phyloP scores from a whole-genome alignment of 2,329 filamentous ascomycete genomes.

The Neopestalotiopsis sp. region DNA sequence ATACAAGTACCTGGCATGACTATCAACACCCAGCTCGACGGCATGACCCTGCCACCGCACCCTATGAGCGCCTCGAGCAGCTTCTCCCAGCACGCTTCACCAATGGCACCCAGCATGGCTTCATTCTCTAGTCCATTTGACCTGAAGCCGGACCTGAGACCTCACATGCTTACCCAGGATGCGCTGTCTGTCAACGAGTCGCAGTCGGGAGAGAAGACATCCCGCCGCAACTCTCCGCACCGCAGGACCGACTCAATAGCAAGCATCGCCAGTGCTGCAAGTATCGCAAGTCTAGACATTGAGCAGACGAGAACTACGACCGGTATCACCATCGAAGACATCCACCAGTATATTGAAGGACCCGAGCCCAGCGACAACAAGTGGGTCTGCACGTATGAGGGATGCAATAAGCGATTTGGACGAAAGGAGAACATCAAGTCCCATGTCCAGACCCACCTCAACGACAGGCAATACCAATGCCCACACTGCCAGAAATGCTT shows the following conservation, averaged over 20 bases:
- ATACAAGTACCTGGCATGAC: constrained; percentile 48
- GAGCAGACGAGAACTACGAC: constrained; percentile 75
- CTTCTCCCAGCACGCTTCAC: constrained; percentile 57
- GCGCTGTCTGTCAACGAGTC: constrained; percentile 25
- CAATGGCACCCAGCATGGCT: constrained; percentile 53
- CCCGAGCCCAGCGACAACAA: constrained; percentile 77
- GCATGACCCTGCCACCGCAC: constrained; percentile 38
- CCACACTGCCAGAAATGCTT: constrained; percentile 95
- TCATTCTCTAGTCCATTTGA: constrained; percentile 49
- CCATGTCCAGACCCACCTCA: constrained; percentile 96
- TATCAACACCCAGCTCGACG: constrained; percentile 45
- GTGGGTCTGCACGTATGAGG: constrained; percentile 77
- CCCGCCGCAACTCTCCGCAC: constrained; percentile 44
- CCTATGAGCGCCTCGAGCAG: constrained; percentile 48
- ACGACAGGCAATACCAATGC: constrained; percentile 93
- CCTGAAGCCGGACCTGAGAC: constrained; percentile 46
- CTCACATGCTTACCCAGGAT: constrained; percentile 25
- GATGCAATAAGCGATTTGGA: constrained; percentile 90
- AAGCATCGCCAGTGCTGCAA: constrained; percentile 62
- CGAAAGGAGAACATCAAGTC: constrained; percentile 99
- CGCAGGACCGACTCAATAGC: constrained; percentile 65
- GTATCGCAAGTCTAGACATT: constrained; percentile 66
- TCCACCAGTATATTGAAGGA: constrained; percentile 74
- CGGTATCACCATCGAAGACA: constrained; percentile 86
- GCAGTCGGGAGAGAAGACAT: constrained; percentile 30